Evolutionary conservation across 2,329 filamentous ascomycete genomes (phyloP).

Genomic region (Epichloe amarillans): DNA sequence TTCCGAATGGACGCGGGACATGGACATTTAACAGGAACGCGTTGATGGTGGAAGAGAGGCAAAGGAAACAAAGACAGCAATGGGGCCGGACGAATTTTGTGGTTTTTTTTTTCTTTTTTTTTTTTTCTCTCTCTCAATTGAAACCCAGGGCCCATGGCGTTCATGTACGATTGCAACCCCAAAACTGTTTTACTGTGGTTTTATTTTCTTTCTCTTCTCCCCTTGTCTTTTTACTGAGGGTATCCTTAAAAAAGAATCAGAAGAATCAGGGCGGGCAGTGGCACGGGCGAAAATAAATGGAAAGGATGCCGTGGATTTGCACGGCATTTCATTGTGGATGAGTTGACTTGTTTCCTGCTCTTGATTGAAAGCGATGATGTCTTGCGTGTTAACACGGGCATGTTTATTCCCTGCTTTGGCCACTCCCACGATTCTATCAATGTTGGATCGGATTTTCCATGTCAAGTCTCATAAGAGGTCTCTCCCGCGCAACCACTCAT

Average conservation of each 20-base stretch:
- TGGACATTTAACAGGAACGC: conserved; percentile 5
- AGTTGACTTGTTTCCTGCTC: neutral
- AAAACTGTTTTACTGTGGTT: conserved; percentile 8
- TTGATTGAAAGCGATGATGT: neutral
- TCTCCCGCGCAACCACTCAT: too few relatives aligned
- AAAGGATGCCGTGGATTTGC: conserved; percentile 10
- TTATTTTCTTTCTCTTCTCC: conserved; percentile 11
- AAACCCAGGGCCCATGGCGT: conserved; percentile 13
- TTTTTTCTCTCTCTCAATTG: conserved; percentile 2
- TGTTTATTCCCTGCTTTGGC: too few relatives aligned
- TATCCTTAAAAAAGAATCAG: conserved; percentile 13
- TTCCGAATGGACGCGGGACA: neutral
- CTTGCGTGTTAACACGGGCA: too few relatives aligned
- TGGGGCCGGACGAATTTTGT: conserved; percentile 6
- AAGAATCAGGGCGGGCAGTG: conserved; percentile 15
- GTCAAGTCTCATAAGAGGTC: too few relatives aligned
- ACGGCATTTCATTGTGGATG: neutral
- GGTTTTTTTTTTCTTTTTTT: neutral
- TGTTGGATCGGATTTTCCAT: too few relatives aligned
- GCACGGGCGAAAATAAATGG: conserved; percentile 11
- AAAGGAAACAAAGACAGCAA: conserved; percentile 2
- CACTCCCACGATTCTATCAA: too few relatives aligned
- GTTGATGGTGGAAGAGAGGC: conserved; percentile 3
- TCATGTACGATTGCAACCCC: conserved; percentile 23
- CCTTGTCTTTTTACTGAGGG: conserved; percentile 14